Percentiles rank a stretch among this genome's conserved stretches.
Conservation (phyloP, 306 rosid species). For the Lathyrus oleraceus region DNA sequence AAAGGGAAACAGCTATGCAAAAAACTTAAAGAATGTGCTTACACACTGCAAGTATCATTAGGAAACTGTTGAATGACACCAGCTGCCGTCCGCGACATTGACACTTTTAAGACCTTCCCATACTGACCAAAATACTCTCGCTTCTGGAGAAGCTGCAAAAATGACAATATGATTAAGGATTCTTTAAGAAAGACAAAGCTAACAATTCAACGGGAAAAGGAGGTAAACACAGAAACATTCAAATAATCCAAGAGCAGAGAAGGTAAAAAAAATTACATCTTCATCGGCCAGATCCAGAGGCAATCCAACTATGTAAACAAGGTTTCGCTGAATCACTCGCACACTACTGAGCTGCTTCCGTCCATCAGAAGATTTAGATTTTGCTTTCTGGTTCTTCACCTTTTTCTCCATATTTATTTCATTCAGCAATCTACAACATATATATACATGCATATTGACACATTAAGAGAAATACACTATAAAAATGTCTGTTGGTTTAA, state of each 20-base stretch:
- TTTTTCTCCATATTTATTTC: slow-evolving; percentile 76
- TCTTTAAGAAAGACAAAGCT: background rate
- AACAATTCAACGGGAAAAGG: background rate
- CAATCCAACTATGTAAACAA: slow-evolving; percentile 92
- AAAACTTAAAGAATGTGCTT: slow-evolving; percentile 45
- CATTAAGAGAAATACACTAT: slow-evolving; percentile 18
- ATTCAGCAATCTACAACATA: slow-evolving; percentile 58
- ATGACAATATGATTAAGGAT: slow-evolving; percentile 23
- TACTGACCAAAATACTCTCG: slow-evolving; percentile 96
- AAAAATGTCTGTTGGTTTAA: background rate
- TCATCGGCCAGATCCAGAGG: slow-evolving; percentile 69
- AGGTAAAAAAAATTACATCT: slow-evolving; percentile 61
- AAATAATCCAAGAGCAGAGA: slow-evolving; percentile 2
- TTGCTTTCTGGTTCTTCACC: slow-evolving; percentile 76
- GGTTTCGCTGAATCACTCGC: slow-evolving; percentile 97
- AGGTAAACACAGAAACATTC: background rate
- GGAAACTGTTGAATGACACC: slow-evolving; percentile 97
- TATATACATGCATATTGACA: background rate
- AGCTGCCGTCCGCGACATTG: slow-evolving; percentile 96
- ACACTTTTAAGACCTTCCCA: slow-evolving; percentile 96
- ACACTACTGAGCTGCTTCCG: slow-evolving; percentile 95
- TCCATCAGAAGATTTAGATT: slow-evolving; percentile 82
- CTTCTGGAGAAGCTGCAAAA: slow-evolving; percentile 78
- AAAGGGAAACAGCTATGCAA: slow-evolving; percentile 5
- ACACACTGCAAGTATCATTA: slow-evolving; percentile 99